Conservation (phyloP, 495 filamentous ascomycete species). For the Penicillium turbatum region DNA sequence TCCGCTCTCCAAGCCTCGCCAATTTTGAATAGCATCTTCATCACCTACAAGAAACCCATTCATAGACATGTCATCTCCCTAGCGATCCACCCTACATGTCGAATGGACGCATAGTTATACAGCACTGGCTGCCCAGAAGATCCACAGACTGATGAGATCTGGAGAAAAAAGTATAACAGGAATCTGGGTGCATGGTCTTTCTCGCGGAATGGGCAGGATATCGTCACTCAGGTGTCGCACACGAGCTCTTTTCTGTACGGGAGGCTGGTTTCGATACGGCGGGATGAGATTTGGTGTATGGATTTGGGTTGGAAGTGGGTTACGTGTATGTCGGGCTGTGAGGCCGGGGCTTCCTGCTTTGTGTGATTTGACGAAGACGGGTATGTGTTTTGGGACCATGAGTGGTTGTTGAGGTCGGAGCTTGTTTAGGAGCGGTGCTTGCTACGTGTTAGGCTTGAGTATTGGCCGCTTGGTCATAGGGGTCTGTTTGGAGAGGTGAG, state of each 20-base stretch:
- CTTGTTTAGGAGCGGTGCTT: not conserved
- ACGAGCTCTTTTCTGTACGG: not conserved
- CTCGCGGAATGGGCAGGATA: not conserved
- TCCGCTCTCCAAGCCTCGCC: not conserved
- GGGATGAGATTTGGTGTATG: not conserved
- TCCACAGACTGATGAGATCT: not conserved
- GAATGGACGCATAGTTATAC: not conserved
- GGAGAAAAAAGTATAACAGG: not conserved
- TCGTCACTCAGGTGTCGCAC: not conserved
- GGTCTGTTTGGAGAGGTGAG: not conserved
- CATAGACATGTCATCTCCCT: not conserved
- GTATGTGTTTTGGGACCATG: conserved; percentile 3
- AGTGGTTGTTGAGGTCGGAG: not conserved
- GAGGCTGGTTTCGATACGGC: not conserved
- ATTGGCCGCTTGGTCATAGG: not conserved
- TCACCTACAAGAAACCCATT: conserved; percentile 1
- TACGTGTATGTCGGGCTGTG: too few relatives aligned
- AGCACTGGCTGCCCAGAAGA: not conserved
- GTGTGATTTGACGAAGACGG: not conserved
- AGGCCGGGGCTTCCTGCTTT: not conserved
- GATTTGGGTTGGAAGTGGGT: conserved; percentile 4
- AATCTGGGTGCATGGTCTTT: not conserved
- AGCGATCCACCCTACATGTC: not conserved
- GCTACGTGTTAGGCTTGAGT: not conserved
- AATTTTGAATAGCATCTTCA: not conserved